Evolutionary conservation across 805 yeast genomes (phyloP), one percentile per base, ranked within the genome.

Genomic region (Metschnikowia anglica): DNA sequence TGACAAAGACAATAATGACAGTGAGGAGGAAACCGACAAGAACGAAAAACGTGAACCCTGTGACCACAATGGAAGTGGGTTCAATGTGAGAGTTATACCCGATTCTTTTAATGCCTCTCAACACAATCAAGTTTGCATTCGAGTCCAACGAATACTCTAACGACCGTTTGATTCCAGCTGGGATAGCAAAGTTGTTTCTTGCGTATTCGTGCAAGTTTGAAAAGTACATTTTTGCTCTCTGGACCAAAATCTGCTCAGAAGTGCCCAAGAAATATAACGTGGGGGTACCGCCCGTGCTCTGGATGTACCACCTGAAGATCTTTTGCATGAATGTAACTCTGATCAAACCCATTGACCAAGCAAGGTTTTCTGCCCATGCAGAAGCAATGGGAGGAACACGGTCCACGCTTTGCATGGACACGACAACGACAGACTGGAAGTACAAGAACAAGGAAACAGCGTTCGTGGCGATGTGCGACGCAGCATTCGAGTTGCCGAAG

Each of bases 271-370:
- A 67, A 57, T 82, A 80, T 31, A 83, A 72, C 4, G 85, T 66
- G 24, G 97, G 96, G 1, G 76, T 65, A 31, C 97, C 97, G 37
- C 97, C 97, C 1, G 97, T 89, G 21, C 93, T 67, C 60, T 86
- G 89, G 33, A 86, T 79, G 54, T 82, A 86, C 95, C 95, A 86
- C 54, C 91, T 72, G 62, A 86, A 83, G 48, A 86, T 82, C 47
- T 79, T 69, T 65, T 90, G 96, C 96, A 90, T 86, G 60, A 89
- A 90, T 2, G 59, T 56, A 30, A 85, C 77, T 60, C 83, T 72
- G 53, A 90, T 87, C 46, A 90, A 72, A 2, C 97, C 97, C 85
- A 90, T 86, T 1, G 96, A 87, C 97, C 97, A 90, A 21, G 88
- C 89, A 57, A 90, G 72, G 59, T 90, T 89, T 62, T 87, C 95